Evolutionary conservation across 75 land plant genomes (phyloP), one percentile per base, ranked within the genome.

Genomic region (Pinus albicaulis): DNA sequence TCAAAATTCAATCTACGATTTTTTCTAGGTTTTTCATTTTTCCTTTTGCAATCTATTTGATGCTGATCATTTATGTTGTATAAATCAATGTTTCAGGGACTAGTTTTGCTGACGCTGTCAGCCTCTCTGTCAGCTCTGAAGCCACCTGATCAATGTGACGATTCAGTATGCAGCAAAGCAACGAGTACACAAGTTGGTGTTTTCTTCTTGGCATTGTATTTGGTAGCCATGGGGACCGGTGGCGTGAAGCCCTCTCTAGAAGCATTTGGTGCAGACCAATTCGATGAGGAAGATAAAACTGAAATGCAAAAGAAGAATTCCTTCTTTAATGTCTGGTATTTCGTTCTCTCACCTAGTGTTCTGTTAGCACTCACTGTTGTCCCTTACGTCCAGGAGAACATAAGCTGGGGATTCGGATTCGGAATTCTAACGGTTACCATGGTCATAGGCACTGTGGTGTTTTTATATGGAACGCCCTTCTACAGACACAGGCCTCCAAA

Each of bases 251-350:
- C 86, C 19, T 82, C 85, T 19, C 85, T 85, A 7, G 63, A 85
- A 48, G 77, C 80, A 23, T 38, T 38, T 38, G 41, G 41, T 38
- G 41, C 41, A 38, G 41, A 38, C 41, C 41, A 38, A 38, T 38
- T 38, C 3, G 41, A 38, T 5, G 48, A 41, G 6, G 48, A 41
- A 41, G 48, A 41, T 41, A 41, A 41, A 2, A 71, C 55, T 19
- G 94, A 89, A 70, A 59, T 81, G 52, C 80, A 55, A 61, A 60
- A 81, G 77, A 91, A 87, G 78, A 78, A 77, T 73, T 93, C 92
- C 26, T 80, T 80, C 82, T 80, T 80, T 72, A 80, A 41, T 41
- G 48, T 41, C 7, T 41, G 7, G 48, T 41, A 41, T 5, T 41
- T 41, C 7, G 7, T 5, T 41, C 7, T 6, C 7, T 41, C 0